A percentile compares a stretch with the other conserved stretches of the same genome.
These are phyloP conservation scores for Talaromyces proteolyticus DNA, from an alignment of 495 filamentous ascomycete species.

Conservation along the genomic window DNA sequence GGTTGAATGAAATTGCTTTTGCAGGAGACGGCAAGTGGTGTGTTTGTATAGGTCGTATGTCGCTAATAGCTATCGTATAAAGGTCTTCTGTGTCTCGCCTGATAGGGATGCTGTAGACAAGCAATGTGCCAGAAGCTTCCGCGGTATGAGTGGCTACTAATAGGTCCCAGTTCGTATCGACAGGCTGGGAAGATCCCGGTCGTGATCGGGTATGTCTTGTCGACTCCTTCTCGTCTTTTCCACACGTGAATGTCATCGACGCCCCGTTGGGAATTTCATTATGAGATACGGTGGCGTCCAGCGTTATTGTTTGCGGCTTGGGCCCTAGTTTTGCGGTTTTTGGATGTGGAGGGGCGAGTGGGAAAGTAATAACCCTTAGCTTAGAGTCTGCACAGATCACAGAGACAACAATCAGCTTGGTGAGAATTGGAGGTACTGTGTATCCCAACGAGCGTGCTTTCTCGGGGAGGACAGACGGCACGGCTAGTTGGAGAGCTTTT, in stretches of 20 bases:
- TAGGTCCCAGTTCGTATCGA: slow-evolving; percentile 38
- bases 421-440: slow-evolving; percentile 54
- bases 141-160: slow-evolving; percentile 58
- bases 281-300: slow-evolving; percentile 47
- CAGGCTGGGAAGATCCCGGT: not conserved
- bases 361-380: slow-evolving; percentile 64
- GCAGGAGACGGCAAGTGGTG: slow-evolving; percentile 61
- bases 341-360: slow-evolving; percentile 67
- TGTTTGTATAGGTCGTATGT: slow-evolving; percentile 53
- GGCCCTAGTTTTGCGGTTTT: slow-evolving; percentile 34
- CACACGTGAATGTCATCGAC: slow-evolving; percentile 59
- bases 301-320: slow-evolving; percentile 53
- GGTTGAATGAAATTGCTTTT: slow-evolving; percentile 66
- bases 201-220: slow-evolving; percentile 23
- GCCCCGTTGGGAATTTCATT: slow-evolving; percentile 57
- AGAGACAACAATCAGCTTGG: slow-evolving; percentile 60
- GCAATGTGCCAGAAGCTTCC: slow-evolving; percentile 59
- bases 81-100: slow-evolving; percentile 11
- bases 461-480: slow-evolving; percentile 48
- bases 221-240: slow-evolving; percentile 24
- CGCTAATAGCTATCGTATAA: slow-evolving; percentile 32
- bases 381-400: slow-evolving; percentile 65
- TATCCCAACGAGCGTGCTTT: slow-evolving; percentile 39
- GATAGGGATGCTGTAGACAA: slow-evolving; percentile 48
- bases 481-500: slow-evolving; percentile 52